These are phyloP conservation scores for Teunomyces gatunensis DNA, from an alignment of 805 yeast species.

Conservation along the genomic window DNA sequence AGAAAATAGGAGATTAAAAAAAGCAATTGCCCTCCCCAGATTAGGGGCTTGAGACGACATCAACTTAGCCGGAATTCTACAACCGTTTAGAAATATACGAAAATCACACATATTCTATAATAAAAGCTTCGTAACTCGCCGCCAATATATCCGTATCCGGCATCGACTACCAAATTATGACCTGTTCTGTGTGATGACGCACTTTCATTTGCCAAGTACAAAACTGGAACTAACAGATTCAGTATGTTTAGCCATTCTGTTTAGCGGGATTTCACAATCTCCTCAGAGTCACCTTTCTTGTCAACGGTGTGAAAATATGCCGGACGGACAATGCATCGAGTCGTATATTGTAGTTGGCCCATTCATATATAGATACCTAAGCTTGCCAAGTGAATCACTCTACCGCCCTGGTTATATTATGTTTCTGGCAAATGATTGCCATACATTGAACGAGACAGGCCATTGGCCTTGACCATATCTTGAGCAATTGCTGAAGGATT, in stretches of 20 bases:
- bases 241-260: slow-evolving; percentile 81
- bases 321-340: slow-evolving; percentile 81
- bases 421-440: slow-evolving; percentile 64
- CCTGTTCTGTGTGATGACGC: slow-evolving; percentile 84
- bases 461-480: slow-evolving; percentile 65
- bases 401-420: slow-evolving; percentile 85
- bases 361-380: slow-evolving; percentile 60
- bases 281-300: slow-evolving; percentile 65
- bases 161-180: slow-evolving; percentile 78
- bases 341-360: slow-evolving; percentile 75
- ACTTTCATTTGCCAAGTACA: slow-evolving; percentile 67
- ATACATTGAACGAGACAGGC: slow-evolving; percentile 69
- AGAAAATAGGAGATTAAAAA: not conserved
- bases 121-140: slow-evolving; percentile 34
- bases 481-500: slow-evolving; percentile 73
- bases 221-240: slow-evolving; percentile 77
- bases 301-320: slow-evolving; percentile 75
- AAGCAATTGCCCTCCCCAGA: not conserved
- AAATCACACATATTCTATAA: too few species aligned
- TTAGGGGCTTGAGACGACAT: not conserved
- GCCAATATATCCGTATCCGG: slow-evolving; percentile 87
- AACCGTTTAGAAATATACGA: not conserved
- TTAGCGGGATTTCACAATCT: slow-evolving; percentile 64
- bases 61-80: not conserved
- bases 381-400: slow-evolving; percentile 67